Evolutionary conservation across 495 filamentous ascomycete species (phyloP).

Genomic region (Filosporella fistucella): DNA sequence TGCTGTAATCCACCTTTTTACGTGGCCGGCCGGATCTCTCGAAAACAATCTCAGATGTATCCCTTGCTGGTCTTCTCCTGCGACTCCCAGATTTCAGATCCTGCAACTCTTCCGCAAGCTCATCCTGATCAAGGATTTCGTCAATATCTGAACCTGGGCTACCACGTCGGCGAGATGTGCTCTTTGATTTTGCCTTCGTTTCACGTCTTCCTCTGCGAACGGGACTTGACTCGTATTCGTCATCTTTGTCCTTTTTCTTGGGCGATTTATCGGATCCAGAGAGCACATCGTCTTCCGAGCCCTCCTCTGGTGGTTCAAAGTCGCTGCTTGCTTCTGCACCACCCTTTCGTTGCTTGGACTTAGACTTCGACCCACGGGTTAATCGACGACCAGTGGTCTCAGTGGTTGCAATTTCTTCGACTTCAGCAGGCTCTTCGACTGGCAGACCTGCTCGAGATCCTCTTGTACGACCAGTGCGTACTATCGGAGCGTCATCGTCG

Average conservation of each 20-base stretch:
- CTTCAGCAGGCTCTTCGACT: slow-evolving; percentile 27
- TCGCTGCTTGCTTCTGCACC: slow-evolving; percentile 72
- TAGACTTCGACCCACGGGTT: slow-evolving; percentile 40
- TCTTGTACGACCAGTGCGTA: slow-evolving; percentile 42
- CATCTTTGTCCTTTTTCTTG: slow-evolving; percentile 28
- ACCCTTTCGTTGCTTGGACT: slow-evolving; percentile 44
- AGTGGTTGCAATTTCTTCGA: not conserved
- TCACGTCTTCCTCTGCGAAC: slow-evolving; percentile 33
- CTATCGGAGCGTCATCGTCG: slow-evolving; percentile 61
- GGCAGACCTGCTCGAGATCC: slow-evolving; percentile 33
- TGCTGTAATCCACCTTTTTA: slow-evolving; percentile 66
- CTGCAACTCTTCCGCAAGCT: slow-evolving; percentile 70
- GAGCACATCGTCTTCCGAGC: slow-evolving; percentile 40
- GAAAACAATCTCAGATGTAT: slow-evolving; percentile 19
- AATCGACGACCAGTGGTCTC: slow-evolving; percentile 30
- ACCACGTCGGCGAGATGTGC: slow-evolving; percentile 32
- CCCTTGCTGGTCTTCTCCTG: slow-evolving; percentile 7
- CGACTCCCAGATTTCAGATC: slow-evolving; percentile 19
- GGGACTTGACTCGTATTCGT: slow-evolving; percentile 35
- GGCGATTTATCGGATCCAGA: slow-evolving; percentile 36
- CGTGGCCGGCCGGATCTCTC: slow-evolving; percentile 46
- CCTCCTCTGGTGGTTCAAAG: slow-evolving; percentile 74
- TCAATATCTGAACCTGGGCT: slow-evolving; percentile 54
- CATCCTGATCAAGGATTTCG: slow-evolving; percentile 64
- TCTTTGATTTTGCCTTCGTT: slow-evolving; percentile 32